Evolutionary conservation across 306 rosid species (phyloP).

Genomic region (Sicyos baderoa): DNA sequence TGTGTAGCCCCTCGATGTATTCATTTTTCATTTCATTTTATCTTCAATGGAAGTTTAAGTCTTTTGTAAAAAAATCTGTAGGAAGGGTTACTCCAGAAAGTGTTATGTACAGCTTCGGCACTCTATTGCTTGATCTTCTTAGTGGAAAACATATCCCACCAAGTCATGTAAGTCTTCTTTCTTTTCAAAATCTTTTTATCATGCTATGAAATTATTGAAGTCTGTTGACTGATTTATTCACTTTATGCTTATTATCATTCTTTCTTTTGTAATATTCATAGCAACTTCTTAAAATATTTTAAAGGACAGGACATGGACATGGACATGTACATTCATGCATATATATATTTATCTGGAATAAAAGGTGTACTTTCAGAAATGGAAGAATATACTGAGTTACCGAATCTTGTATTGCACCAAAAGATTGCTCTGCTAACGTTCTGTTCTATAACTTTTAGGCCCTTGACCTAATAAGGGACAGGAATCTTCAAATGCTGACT

Average conservation of each 20-base stretch:
- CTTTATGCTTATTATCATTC: neutral
- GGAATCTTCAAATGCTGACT: slow-evolving; percentile 74
- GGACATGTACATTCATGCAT: neutral
- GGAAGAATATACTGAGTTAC: neutral
- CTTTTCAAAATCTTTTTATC: too few species aligned
- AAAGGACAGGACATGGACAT: neutral
- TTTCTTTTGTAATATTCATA: neutral
- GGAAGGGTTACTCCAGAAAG: too few species aligned
- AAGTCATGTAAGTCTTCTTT: too few species aligned
- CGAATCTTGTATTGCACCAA: neutral
- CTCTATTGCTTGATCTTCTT: too few species aligned
- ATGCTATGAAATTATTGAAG: slow-evolving; percentile 2
- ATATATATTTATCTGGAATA: neutral
- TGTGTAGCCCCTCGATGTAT: too few species aligned
- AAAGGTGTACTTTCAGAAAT: neutral
- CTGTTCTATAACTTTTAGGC: slow-evolving; percentile 47
- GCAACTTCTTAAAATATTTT: neutral
- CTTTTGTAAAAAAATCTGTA: too few species aligned
- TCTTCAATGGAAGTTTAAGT: too few species aligned
- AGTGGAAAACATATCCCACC: too few species aligned
- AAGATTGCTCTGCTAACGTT: slow-evolving; percentile 20
- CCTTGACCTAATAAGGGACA: slow-evolving; percentile 86
- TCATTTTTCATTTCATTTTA: too few species aligned
- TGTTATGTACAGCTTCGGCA: too few species aligned
- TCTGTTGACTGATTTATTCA: neutral